Conservation (phyloP, 2,329 filamentous ascomycete species). For the Nemania sp. region DNA sequence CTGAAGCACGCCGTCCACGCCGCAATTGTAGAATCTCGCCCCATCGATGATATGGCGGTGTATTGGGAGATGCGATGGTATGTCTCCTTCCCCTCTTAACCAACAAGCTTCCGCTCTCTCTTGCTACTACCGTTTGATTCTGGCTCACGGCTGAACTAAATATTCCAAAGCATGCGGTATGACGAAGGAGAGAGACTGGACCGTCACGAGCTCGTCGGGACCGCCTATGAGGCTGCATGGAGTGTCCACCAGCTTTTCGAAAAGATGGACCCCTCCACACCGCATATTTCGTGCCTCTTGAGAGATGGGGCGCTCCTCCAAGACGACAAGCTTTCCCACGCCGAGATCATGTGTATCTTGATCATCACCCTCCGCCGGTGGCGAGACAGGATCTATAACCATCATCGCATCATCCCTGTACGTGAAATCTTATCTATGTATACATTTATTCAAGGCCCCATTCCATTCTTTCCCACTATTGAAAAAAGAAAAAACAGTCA, state of each 20-base stretch:
- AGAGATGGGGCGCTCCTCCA: not conserved
- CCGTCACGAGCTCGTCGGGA: not conserved
- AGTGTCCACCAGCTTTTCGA: not conserved
- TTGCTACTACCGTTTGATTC: too few species aligned
- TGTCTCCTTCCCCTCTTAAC: not conserved
- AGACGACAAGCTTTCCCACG: conserved; percentile 5
- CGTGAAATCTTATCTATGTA: too few species aligned
- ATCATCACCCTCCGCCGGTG: not conserved
- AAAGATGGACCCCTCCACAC: conserved; percentile 4
- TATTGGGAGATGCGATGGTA: not conserved
- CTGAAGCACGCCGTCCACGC: not conserved
- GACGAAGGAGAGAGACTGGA: not conserved
- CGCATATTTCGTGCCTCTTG: conserved; percentile 6
- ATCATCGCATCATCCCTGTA: conserved; percentile 2
- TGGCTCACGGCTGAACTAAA: too few species aligned
- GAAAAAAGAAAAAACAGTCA: conserved; percentile 3
- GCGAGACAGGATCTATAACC: not conserved
- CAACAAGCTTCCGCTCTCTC: not conserved
- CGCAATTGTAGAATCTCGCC: not conserved
- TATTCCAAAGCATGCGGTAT: not conserved
- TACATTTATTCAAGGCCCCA: too few species aligned
- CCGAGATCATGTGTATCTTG: conserved; percentile 7
- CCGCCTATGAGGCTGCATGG: not conserved
- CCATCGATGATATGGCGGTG: not conserved
- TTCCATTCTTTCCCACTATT: not conserved